Base-by-base conservation (phyloP, 345 rosid species). In the Syzygium jambos region DNA sequence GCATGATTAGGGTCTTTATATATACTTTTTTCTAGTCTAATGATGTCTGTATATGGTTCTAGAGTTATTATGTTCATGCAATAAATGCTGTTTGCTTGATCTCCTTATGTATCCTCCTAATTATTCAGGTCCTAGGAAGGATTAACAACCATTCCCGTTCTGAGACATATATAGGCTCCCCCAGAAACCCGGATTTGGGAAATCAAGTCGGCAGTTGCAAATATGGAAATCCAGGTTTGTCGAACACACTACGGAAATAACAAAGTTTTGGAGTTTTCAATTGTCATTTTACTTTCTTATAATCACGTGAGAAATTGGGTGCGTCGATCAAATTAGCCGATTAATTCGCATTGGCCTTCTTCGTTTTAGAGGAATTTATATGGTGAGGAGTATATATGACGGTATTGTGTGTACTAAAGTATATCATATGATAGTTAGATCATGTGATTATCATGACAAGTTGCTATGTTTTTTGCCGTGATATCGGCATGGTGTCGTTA, bases 161-260 rank as follows among this genome's bases (percentile, higher is more conserved):
- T 85, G 90, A 88, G 78, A 86, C 88, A 87, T 61, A 86, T 56
- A 80, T 86, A 77, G 91, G 93, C 73, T 80, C 90, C 78, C 57
- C 90, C 86, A 92, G 88, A 85, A 90, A 88, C 87, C 92, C 19
- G 86, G 93, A 88, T 34, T 88, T 87, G 49, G 90, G 88, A 78
- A 90, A 90, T 91, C 95, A 90, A 84, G 91, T 85, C 85, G 91
- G 92, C 52, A 87, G 87, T 89, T 85, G 89, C 84, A 93, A 88
- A 88, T 91, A 90, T 92, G 92, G 90, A 82, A 88, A 86, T 88
- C 93, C 92, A 90, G 94, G 98, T 93, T 57, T 84, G 85, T 63
- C 34, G 4, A 22, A 14, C 51, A 43, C 59, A 30, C 27, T 53
- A 51, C 34, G 10, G 23, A n/a, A 2, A 52, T 27, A 16, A 84